Evolutionary conservation across 257 asterid genomes (phyloP).

Genomic region (Solanum sitiens): DNA sequence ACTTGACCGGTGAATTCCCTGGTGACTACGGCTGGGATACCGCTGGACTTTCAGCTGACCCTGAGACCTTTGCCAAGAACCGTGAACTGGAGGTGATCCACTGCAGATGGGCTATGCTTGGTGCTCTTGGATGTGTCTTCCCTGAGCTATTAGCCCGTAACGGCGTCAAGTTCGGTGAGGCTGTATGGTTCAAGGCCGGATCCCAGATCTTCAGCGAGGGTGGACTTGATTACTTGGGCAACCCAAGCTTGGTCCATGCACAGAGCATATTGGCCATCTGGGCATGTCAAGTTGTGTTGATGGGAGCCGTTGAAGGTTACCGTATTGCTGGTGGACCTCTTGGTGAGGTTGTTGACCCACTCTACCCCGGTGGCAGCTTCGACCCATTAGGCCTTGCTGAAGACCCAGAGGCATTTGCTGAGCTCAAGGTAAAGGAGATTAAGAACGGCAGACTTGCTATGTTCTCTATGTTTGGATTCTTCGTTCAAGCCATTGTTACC

Average conservation of each 20-base stretch:
- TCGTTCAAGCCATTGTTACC: constrained; percentile 52
- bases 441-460: not conserved
- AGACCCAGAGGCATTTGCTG: not conserved
- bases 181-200: not conserved
- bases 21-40: constrained; percentile 76
- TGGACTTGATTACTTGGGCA: not conserved
- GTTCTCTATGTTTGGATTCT: constrained; percentile 28
- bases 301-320: not conserved
- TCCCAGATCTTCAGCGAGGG: not conserved
- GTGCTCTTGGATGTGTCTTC: not conserved
- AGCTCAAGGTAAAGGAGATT: not conserved
- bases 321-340: not conserved
- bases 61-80: constrained; percentile 3
- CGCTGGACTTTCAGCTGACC: constrained; percentile 71
- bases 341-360: not conserved
- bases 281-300: not conserved
- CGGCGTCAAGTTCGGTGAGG: not conserved
- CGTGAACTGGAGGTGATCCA: not conserved
- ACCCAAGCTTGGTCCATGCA: not conserved
- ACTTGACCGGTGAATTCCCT: constrained; percentile 59
- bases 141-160: constrained; percentile 1
- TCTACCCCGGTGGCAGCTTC: not conserved
- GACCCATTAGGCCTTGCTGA: not conserved
- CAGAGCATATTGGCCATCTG: not conserved
- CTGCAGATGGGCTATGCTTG: not conserved